phyloP scores from a whole-genome alignment of 2,329 filamentous ascomycete species.

The Paraphaeosphaeria sporulosa region DNA sequence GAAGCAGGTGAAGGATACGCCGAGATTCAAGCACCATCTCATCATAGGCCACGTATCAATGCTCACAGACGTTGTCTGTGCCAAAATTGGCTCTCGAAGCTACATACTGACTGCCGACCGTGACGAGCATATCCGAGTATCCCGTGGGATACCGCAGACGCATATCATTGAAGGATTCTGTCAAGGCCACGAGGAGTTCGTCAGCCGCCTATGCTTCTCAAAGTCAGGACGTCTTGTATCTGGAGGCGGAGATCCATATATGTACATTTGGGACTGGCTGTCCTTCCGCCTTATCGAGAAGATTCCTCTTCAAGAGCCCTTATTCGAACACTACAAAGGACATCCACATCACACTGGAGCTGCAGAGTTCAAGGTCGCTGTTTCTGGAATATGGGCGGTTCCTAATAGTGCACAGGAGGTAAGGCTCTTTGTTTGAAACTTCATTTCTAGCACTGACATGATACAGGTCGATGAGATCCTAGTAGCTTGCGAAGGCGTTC shows the following conservation, averaged over 20 bases:
- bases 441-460: constrained; percentile 10
- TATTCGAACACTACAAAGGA: constrained; percentile 28
- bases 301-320: constrained; percentile 51
- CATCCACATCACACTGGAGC: constrained; percentile 20
- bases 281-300: constrained; percentile 62
- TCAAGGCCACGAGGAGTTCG: constrained; percentile 84
- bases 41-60: constrained; percentile 94
- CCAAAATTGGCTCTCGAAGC: constrained; percentile 57
- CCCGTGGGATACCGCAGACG: constrained; percentile 79
- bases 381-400: constrained; percentile 61
- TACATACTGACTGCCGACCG: constrained; percentile 74
- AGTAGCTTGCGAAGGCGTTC: constrained; percentile 55
- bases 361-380: constrained; percentile 50
- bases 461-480: constrained; percentile 40
- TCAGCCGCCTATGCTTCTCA: constrained; percentile 77
- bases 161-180: constrained; percentile 91
- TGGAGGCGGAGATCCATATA: constrained; percentile 81
- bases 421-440: constrained; percentile 42
- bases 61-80: constrained; percentile 76
- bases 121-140: constrained; percentile 88
- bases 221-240: constrained; percentile 74
- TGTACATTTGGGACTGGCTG: constrained; percentile 86
- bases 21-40: constrained; percentile 75
- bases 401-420: constrained; percentile 38
- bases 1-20: constrained; percentile 57